Conservation (phyloP, 306 rosid species). For the Castanopsis chinensis region DNA sequence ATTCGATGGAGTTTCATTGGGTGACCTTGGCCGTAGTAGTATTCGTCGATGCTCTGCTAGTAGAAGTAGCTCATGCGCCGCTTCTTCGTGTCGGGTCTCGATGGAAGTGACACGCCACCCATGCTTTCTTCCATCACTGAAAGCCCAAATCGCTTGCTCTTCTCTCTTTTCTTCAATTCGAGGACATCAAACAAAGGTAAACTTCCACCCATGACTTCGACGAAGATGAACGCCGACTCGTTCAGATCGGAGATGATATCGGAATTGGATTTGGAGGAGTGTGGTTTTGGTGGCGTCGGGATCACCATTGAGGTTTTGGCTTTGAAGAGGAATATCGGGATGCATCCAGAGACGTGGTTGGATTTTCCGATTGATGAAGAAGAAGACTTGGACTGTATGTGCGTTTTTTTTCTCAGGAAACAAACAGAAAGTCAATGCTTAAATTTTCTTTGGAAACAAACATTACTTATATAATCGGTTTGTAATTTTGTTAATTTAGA, state of each 20-base stretch:
- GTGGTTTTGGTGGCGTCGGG: slow-evolving; percentile 36
- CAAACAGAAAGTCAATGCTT: too few species aligned
- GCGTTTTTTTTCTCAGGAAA: not conserved
- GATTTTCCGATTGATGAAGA: slow-evolving; percentile 94
- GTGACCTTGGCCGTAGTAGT: slow-evolving; percentile 80
- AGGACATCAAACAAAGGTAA: too few species aligned
- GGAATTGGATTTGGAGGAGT: slow-evolving; percentile 29
- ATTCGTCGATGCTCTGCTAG: slow-evolving; percentile 67
- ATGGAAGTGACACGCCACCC: slow-evolving; percentile 44
- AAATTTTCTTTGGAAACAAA: too few species aligned
- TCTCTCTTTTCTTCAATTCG: too few species aligned
- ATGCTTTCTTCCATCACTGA: too few species aligned
- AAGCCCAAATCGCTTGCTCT: too few species aligned
- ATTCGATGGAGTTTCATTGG: slow-evolving; percentile 83
- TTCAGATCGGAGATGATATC: not conserved
- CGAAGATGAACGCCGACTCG: too few species aligned
- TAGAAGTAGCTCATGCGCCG: slow-evolving; percentile 69
- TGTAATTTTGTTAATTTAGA: too few species aligned
- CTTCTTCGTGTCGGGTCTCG: slow-evolving; percentile 53
- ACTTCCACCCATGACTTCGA: too few species aligned
- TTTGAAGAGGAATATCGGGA: slow-evolving; percentile 80
- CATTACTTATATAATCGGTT: too few species aligned
- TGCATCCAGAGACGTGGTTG: slow-evolving; percentile 99
- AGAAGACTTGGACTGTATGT: slow-evolving; percentile 71
- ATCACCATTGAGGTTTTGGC: slow-evolving; percentile 82